Evolutionary conservation across 768 basidiomycete genomes (phyloP).

Genomic region (Grammothele lineata): DNA sequence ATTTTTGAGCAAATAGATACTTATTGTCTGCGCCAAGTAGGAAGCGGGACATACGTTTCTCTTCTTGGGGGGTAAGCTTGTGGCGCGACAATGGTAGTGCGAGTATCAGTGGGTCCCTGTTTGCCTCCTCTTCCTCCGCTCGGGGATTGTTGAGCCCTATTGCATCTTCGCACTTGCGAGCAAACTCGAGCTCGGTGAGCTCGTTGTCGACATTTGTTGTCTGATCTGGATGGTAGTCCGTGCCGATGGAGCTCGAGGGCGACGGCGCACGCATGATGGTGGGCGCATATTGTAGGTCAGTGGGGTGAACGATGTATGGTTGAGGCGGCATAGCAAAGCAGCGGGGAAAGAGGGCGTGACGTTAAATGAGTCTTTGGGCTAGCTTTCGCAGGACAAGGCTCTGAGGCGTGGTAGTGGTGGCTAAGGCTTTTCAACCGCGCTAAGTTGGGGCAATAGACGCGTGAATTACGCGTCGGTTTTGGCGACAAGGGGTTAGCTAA

Average conservation of each 20-base stretch:
- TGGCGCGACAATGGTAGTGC: conserved; percentile 21
- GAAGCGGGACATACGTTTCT: conserved; percentile 30
- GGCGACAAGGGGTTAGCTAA: no score
- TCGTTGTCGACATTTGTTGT: conserved; percentile 38
- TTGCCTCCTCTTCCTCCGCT: conserved; percentile 34
- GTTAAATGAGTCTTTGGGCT: no score
- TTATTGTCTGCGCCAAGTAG: no score
- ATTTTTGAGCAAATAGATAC: not conserved
- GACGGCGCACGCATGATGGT: conserved; percentile 44
- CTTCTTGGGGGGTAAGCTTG: conserved; percentile 29
- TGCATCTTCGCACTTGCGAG: conserved; percentile 30
- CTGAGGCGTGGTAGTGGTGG: no score
- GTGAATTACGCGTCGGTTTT: no score
- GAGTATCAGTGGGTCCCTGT: conserved; percentile 29
- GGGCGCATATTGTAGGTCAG: conserved; percentile 34
- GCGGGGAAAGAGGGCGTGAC: not conserved
- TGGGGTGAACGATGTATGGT: conserved; percentile 20
- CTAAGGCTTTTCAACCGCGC: conserved; percentile 1
- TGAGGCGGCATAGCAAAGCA: conserved; percentile 12
- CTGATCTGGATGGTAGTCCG: conserved; percentile 43
- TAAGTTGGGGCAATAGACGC: not conserved
- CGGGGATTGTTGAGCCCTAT: conserved; percentile 33
- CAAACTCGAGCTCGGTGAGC: conserved; percentile 35
- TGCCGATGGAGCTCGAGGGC: conserved; percentile 44
- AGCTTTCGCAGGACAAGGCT: no score